phyloP scores from a whole-genome alignment of 768 basidiomycete species.

The Auriscalpium orientale region DNA sequence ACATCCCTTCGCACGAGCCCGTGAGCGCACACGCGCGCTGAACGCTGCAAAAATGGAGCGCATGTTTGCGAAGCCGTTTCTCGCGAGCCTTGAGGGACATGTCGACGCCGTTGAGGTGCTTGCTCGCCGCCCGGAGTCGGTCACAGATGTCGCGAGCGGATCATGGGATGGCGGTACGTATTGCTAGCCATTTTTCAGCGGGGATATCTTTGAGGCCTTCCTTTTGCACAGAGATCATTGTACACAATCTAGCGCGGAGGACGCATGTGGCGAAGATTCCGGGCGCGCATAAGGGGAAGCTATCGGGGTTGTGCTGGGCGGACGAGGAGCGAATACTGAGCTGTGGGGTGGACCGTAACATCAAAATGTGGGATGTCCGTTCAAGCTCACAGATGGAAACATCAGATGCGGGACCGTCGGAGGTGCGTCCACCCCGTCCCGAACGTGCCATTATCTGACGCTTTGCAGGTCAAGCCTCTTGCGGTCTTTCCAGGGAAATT shows the following conservation, averaged over 20 bases:
- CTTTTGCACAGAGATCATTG: constrained; percentile 56
- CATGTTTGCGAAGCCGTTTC: constrained; percentile 96
- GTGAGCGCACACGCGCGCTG: constrained; percentile 89
- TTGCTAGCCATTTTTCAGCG: background rate
- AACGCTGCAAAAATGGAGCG: constrained; percentile 96
- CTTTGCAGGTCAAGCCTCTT: constrained; percentile 41
- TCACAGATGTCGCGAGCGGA: constrained; percentile 80
- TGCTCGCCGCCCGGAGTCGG: constrained; percentile 59
- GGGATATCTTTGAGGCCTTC: background rate
- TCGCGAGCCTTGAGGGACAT: constrained; percentile 87
- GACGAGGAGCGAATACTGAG: constrained; percentile 56
- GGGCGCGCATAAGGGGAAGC: constrained; percentile 77
- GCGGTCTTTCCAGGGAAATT: constrained; percentile 79
- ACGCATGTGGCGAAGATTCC: constrained; percentile 48
- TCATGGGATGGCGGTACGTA: constrained; percentile 91
- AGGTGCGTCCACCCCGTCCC: constrained; percentile 20
- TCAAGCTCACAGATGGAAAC: constrained; percentile 18
- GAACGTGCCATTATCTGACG: background rate
- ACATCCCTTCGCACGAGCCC: constrained; percentile 88
- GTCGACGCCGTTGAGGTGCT: constrained; percentile 89
- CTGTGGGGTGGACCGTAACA: constrained; percentile 75
- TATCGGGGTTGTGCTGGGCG: constrained; percentile 75
- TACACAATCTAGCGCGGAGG: constrained; percentile 70
- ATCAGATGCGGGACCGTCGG: constrained; percentile 30
- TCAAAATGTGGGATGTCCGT: constrained; percentile 71